Evolutionary conservation across 352 stramenopile genomes (phyloP).

Genomic region (Phytophthora syringae): DNA sequence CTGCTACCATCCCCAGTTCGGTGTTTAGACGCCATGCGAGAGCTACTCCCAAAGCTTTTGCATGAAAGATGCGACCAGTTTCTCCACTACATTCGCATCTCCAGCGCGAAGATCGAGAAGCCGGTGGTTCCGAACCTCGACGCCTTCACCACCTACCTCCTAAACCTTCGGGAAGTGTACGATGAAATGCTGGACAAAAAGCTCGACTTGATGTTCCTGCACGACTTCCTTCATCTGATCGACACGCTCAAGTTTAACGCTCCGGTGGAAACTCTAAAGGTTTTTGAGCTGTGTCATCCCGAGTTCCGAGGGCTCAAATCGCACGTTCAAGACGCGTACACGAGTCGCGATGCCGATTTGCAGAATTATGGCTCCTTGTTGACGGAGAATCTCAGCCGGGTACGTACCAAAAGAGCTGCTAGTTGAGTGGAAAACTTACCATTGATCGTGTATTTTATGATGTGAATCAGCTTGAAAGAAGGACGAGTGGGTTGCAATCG

Average conservation of each 20-base stretch:
- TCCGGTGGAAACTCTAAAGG: slow-evolving; percentile 30
- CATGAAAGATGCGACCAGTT: slow-evolving; percentile 60
- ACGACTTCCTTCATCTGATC: slow-evolving; percentile 48
- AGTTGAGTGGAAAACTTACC: not conserved
- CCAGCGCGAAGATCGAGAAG: slow-evolving; percentile 58
- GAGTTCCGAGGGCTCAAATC: slow-evolving; percentile 53
- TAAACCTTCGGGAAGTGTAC: slow-evolving; percentile 61
- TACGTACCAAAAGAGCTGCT: not conserved
- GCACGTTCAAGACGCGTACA: slow-evolving; percentile 35
- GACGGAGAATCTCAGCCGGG: slow-evolving; percentile 19
- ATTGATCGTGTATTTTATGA: not conserved
- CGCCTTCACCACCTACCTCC: slow-evolving; percentile 57
- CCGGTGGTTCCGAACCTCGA: slow-evolving; percentile 38
- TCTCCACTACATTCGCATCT: slow-evolving; percentile 42
- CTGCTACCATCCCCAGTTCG: slow-evolving; percentile 49
- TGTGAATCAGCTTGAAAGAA: slow-evolving; percentile 15
- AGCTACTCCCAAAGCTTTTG: slow-evolving; percentile 46
- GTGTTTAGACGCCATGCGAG: slow-evolving; percentile 47
- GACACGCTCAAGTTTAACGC: slow-evolving; percentile 42
- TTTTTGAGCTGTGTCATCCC: slow-evolving; percentile 48
- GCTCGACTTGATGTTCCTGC: slow-evolving; percentile 51
- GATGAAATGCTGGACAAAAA: slow-evolving; percentile 57
- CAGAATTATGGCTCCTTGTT: slow-evolving; percentile 44
- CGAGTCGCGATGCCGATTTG: slow-evolving; percentile 40
- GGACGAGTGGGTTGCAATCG: slow-evolving; percentile 36